These are phyloP conservation scores for Aspergillus haitiensis DNA, from an alignment of 495 filamentous ascomycete genomes.

Conservation along the genomic window DNA sequence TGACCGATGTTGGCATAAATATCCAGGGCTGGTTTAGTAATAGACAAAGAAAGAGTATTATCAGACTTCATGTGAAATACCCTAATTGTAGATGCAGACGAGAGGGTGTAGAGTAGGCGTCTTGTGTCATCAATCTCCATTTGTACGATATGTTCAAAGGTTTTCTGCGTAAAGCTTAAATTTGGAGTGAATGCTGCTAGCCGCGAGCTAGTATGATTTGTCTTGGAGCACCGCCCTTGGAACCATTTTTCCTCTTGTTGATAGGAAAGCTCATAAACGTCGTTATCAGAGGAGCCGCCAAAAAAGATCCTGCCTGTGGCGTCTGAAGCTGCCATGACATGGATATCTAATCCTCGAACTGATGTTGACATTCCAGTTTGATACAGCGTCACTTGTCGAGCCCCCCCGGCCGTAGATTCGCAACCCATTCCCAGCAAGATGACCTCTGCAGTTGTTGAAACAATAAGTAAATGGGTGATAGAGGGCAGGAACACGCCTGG, in stretches of 20 bases:
- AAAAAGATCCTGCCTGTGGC: conserved; percentile 89
- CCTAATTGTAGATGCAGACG: conserved; percentile 77
- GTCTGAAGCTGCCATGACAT: conserved; percentile 71
- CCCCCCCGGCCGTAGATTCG: conserved; percentile 58
- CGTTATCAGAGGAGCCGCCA: conserved; percentile 71
- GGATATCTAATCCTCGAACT: conserved; percentile 69
- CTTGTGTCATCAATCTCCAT: conserved; percentile 87
- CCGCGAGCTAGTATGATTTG: conserved; percentile 82
- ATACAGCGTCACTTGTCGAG: conserved; percentile 70
- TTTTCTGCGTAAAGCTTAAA: conserved; percentile 51
- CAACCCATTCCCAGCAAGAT: conserved; percentile 77
- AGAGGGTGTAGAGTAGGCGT: conserved; percentile 86
- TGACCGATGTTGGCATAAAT: conserved; percentile 73
- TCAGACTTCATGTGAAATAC: conserved; percentile 74
- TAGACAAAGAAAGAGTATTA: conserved; percentile 51
- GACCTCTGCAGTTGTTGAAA: conserved; percentile 82
- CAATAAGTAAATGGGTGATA: conserved; percentile 82
- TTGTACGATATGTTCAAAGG: conserved; percentile 63
- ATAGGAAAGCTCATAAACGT: conserved; percentile 91
- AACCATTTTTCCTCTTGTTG: conserved; percentile 98
- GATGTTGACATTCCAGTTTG: conserved; percentile 78
- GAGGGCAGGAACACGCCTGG: conserved; percentile 76
- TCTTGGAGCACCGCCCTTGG: conserved; percentile 70
- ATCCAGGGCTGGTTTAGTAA: conserved; percentile 54
- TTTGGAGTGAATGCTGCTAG: conserved; percentile 67